Percentiles rank a stretch among this genome's conserved stretches.
Conservation (phyloP, 495 filamentous ascomycete species). For the Penicillium ochrochloron region DNA sequence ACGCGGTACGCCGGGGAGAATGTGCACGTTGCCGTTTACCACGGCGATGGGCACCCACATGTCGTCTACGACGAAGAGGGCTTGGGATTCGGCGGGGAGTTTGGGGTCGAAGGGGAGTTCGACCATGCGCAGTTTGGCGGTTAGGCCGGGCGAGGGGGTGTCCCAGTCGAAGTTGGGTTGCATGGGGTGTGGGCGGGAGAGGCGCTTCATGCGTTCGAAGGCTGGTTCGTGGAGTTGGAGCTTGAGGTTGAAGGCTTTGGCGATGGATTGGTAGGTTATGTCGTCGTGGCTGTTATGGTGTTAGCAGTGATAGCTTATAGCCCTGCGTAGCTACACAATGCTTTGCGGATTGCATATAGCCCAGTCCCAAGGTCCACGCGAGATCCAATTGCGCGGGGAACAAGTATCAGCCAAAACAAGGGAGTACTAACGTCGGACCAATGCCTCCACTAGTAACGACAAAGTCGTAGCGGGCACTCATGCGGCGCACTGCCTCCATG, state of each 20-base stretch:
- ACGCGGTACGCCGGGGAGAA: slow-evolving; percentile 86
- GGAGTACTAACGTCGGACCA: slow-evolving; percentile 76
- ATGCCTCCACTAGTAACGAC: slow-evolving; percentile 95
- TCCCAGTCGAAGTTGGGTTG: slow-evolving; percentile 86
- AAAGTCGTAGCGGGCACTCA: slow-evolving; percentile 89
- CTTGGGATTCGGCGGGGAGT: slow-evolving; percentile 63
- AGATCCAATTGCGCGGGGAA: background rate
- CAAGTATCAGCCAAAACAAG: slow-evolving; percentile 11
- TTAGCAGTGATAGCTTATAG: background rate
- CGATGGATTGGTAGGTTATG: slow-evolving; percentile 94
- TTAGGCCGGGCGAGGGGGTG: slow-evolving; percentile 73
- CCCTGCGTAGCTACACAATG: background rate
- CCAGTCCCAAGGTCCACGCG: background rate
- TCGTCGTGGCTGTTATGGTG: slow-evolving; percentile 70
- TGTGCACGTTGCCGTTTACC: slow-evolving; percentile 91
- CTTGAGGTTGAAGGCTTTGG: slow-evolving; percentile 79
- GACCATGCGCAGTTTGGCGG: slow-evolving; percentile 87
- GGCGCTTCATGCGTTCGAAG: slow-evolving; percentile 77
- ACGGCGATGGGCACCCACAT: slow-evolving; percentile 89
- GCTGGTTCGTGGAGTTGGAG: slow-evolving; percentile 77
- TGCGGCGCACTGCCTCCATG: slow-evolving; percentile 79
- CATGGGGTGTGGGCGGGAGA: slow-evolving; percentile 71
- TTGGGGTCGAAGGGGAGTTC: slow-evolving; percentile 75
- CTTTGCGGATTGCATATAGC: background rate
- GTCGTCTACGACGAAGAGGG: slow-evolving; percentile 75